Evolutionary conservation across 768 basidiomycete species (phyloP), one percentile per base, ranked within the genome.

Genomic region (Amanita phalloides): DNA sequence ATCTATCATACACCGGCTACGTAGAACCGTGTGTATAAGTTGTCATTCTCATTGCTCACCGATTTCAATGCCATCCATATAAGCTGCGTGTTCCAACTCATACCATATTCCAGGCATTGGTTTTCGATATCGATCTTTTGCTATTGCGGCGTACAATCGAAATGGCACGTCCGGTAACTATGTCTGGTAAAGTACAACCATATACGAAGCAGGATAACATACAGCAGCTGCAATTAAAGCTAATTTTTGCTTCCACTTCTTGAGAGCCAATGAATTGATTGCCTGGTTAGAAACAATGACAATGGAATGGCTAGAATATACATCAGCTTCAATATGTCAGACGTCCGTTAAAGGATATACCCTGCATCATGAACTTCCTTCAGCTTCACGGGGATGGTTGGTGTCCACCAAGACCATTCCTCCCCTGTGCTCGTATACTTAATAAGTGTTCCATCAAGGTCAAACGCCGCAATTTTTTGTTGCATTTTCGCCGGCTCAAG

Each of bases 21-120:
- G 25, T 30, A 11, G n/a, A 8, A 20, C 25, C 32, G 26, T 6
- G 6, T 43, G 35, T 6, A 44, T 13, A 43, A 48, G 37, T 14
- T 41, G 13, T 7, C 32, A 44, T 23, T 41, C 33, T 13, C 5
- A 1, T 13, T 6, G 56, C 75, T 6, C 48, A 86, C 91, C 86
- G 59, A 95, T 86, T 13, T 70, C 63, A 5, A 84, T 66, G 9
- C 76, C 75, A 32, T 79, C 75, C 53, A 75, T 67, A 5, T 63
- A 65, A 58, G 82, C 88, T 35, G 88, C 70, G 2, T 69, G 70
- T 57, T 82, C 77, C 43, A 94, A 66, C 55, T 83, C 82, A 52
- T 76, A 70, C 82, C 85, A 95, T 76, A 94, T 91, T 2, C 90
- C 90, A 9, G 79, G 80, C 72, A 89, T 84, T 3, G 93, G 93